Conservation (phyloP, 1,139 yeast genomes). For the Meyerozyma sp. region DNA sequence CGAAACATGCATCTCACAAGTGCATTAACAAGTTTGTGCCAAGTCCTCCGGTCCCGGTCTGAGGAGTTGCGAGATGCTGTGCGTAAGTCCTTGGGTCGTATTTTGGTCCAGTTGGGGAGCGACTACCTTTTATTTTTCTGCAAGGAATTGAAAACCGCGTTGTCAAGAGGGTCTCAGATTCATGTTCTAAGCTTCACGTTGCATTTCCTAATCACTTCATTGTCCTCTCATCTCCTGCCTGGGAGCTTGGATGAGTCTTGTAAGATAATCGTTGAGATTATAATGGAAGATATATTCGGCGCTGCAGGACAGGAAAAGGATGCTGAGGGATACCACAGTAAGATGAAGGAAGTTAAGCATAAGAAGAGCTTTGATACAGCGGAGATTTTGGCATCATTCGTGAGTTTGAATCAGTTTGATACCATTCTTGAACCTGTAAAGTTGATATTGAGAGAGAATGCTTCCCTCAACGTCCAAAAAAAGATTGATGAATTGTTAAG, state of each 20-base stretch:
- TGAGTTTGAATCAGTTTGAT: conserved; percentile 57
- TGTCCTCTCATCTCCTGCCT: conserved; percentile 42
- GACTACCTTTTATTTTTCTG: conserved; percentile 68
- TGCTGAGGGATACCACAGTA: conserved; percentile 82
- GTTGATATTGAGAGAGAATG: conserved; percentile 56
- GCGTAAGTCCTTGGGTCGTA: conserved; percentile 68
- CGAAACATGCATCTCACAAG: conserved; percentile 69
- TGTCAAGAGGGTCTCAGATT: conserved; percentile 86
- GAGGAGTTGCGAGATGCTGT: conserved; percentile 88
- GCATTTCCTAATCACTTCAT: conserved; percentile 60
- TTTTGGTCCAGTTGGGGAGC: conserved; percentile 65
- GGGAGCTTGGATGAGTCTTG: conserved; percentile 78
- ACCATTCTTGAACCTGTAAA: conserved; percentile 66
- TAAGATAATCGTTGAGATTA: conserved; percentile 55
- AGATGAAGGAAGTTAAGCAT: conserved; percentile 86
- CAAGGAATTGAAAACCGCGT: conserved; percentile 71
- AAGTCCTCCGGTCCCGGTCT: conserved; percentile 77
- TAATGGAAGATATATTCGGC: conserved; percentile 94
- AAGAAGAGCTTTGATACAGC: conserved; percentile 87
- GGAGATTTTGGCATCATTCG: conserved; percentile 65
- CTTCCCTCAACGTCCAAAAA: conserved; percentile 63
- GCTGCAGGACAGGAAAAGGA: conserved; percentile 93
- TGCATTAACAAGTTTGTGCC: conserved; percentile 77
- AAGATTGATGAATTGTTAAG: conserved; percentile 76
- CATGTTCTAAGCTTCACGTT: conserved; percentile 89